Conservation (phyloP, 2,329 filamentous ascomycete species). For the Thielaviopsis musarum region DNA sequence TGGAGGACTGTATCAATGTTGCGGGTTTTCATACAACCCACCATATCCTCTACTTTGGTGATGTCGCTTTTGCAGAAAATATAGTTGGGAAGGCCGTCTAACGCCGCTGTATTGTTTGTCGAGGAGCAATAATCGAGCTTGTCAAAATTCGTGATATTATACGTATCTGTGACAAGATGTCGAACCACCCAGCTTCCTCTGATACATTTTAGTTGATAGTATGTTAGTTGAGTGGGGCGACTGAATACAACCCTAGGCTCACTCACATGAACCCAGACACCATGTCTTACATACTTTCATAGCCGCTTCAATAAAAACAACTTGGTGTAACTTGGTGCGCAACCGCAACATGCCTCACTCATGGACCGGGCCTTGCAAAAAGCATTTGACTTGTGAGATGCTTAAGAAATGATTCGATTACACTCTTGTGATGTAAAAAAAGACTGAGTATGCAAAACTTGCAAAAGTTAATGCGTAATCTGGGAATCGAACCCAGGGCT, state of each 20-base stretch:
- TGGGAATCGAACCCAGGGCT: not conserved
- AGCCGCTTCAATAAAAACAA: not conserved
- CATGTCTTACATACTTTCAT: not conserved
- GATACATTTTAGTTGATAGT: constrained; percentile 15
- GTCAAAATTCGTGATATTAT: constrained; percentile 70
- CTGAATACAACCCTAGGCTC: not conserved
- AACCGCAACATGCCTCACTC: not conserved
- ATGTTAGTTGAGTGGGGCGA: constrained; percentile 5
- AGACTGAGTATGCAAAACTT: no score
- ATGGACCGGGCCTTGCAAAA: no score
- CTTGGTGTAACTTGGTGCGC: not conserved
- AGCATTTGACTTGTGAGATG: no score
- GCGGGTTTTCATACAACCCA: constrained; percentile 52
- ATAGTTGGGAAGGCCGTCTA: constrained; percentile 55
- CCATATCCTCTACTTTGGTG: constrained; percentile 51
- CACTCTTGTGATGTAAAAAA: no score
- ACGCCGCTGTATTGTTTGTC: constrained; percentile 57
- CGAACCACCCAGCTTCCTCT: constrained; percentile 73
- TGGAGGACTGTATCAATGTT: constrained; percentile 68
- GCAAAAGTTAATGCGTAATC: no score
- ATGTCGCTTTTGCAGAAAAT: constrained; percentile 67
- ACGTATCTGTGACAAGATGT: constrained; percentile 51
- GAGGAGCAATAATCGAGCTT: constrained; percentile 73
- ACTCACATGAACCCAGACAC: constrained; percentile 65
- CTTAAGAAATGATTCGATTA: no score